A percentile compares a stretch with the other conserved stretches of the same genome.
phyloP scores from a whole-genome alignment of 2,329 filamentous ascomycete genomes.

The Tolypocladium tundrense region DNA sequence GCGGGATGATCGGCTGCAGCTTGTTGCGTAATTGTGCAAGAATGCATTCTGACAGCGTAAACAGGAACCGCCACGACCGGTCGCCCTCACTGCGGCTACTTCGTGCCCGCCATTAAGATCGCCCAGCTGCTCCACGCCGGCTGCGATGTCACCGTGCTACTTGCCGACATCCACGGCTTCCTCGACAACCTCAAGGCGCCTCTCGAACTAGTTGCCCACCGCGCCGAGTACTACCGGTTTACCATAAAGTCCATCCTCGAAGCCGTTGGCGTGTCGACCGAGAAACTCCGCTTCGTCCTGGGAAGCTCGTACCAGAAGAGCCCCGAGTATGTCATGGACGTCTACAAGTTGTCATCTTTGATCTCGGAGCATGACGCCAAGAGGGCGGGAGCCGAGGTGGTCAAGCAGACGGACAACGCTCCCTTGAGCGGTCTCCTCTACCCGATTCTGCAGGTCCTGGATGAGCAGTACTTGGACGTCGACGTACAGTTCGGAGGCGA shows the following conservation, averaged over 20 bases:
- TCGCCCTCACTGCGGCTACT: constrained; percentile 83
- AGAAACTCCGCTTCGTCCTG: constrained; percentile 72
- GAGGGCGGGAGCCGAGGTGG: constrained; percentile 85
- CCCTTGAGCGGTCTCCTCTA: constrained; percentile 43
- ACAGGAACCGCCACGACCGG: constrained; percentile 71
- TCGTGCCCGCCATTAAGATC: constrained; percentile 81
- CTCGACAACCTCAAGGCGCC: constrained; percentile 80
- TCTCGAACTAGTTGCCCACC: constrained; percentile 72
- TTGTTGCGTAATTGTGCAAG: no score
- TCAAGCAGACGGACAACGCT: constrained; percentile 79
- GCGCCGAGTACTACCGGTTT: constrained; percentile 74
- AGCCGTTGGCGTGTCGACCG: constrained; percentile 67
- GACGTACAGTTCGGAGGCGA: constrained; percentile 78
- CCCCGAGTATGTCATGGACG: constrained; percentile 73
- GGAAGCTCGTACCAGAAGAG: constrained; percentile 74
- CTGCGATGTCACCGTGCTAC: constrained; percentile 70
- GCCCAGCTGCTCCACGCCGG: constrained; percentile 78
- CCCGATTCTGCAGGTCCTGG: constrained; percentile 64
- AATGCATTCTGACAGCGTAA: not conserved
- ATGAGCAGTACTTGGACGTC: constrained; percentile 80
- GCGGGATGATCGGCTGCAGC: not conserved
- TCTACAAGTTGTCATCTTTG: constrained; percentile 64
- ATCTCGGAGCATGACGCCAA: constrained; percentile 73
- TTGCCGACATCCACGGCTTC: constrained; percentile 67
- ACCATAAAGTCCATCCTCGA: constrained; percentile 66